phyloP scores from a whole-genome alignment of 2,329 filamentous ascomycete species.

The Helotiales sp. region DNA sequence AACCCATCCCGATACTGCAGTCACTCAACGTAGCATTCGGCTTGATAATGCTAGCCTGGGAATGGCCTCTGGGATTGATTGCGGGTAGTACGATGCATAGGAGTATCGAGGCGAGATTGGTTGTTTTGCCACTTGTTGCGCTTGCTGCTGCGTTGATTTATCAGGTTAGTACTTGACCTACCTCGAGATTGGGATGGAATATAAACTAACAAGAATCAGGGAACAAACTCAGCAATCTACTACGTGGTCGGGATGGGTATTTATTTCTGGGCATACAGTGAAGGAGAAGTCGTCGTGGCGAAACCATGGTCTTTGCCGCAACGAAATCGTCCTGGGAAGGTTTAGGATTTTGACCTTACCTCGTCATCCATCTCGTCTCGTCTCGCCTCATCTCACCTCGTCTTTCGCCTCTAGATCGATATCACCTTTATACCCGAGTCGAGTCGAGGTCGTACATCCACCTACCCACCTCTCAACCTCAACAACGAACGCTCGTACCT shows the following conservation, averaged over 20 bases:
- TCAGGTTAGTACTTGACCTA: too few relatives aligned
- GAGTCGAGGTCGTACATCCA: neutral
- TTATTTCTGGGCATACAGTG: constrained; percentile 97
- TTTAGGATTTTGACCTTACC: constrained; percentile 19
- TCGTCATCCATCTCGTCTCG: neutral
- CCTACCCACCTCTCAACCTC: neutral
- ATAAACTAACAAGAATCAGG: too few relatives aligned
- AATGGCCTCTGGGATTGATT: constrained; percentile 82
- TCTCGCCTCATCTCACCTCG: neutral
- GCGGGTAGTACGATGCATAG: constrained; percentile 79
- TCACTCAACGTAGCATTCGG: constrained; percentile 86
- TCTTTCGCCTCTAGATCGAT: neutral
- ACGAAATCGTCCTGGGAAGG: constrained; percentile 26
- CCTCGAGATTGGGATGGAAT: too few relatives aligned
- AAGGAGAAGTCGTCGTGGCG: constrained; percentile 66
- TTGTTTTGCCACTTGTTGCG: constrained; percentile 77
- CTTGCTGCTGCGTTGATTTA: constrained; percentile 79
- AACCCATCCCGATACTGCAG: constrained; percentile 85
- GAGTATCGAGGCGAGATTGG: constrained; percentile 82
- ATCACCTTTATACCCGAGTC: neutral
- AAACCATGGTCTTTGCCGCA: constrained; percentile 34
- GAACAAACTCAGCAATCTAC: constrained; percentile 88
- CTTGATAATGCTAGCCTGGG: constrained; percentile 76
- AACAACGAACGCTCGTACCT: too few relatives aligned
- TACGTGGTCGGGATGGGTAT: constrained; percentile 82